Evolutionary conservation across 768 basidiomycete species (phyloP), one percentile per base, ranked within the genome.

Genomic region (Gyrodon lividus): DNA sequence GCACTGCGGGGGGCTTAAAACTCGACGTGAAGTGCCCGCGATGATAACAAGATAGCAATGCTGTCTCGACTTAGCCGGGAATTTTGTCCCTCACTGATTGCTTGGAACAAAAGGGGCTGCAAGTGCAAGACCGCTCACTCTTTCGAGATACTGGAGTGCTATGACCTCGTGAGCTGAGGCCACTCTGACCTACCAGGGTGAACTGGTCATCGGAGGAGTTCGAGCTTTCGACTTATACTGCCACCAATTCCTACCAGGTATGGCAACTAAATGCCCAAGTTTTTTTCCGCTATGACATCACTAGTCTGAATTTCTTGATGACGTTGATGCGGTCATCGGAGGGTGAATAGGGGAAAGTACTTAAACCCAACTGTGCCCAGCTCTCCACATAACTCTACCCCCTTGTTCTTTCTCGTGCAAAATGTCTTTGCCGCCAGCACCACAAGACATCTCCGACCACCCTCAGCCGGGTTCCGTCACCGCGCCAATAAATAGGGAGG

Each of bases 341-440:
- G 16, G 45, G n/a, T 8, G 19, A n/a, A 56, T 52, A 51, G 57
- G 54, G 33, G 45, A 31, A 1, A 13, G 31, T 30, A 50, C 48
- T 55, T 53, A 59, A 55, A 28, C 35, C 37, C 33, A n/a, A 35
- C 19, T 23, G n/a, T 20, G 9, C 42, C 8, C 28, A n/a, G 31
- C 46, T 16, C n/a, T 4, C 14, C 23, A 16, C 48, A 28, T 20
- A 20, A 24, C 6, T 23, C 5, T 34, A 22, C 14, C 22, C 19
- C n/a, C 42, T 17, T 14, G 16, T 26, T 2, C 30, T 28, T 22
- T 12, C 23, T 39, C 41, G 40, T 5, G 14, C 44, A 64, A 52
- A 44, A 89, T 89, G 86, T 86, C 87, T 55, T 76, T 89, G 16
- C 83, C 86, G 6, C 69, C 77, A 28, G 79, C 87, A 7, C 58